Percentiles rank a stretch among this genome's conserved stretches.
These are phyloP conservation scores for Fusarium nelsonii DNA, from an alignment of 2,329 filamentous ascomycete genomes.

Conservation along the genomic window DNA sequence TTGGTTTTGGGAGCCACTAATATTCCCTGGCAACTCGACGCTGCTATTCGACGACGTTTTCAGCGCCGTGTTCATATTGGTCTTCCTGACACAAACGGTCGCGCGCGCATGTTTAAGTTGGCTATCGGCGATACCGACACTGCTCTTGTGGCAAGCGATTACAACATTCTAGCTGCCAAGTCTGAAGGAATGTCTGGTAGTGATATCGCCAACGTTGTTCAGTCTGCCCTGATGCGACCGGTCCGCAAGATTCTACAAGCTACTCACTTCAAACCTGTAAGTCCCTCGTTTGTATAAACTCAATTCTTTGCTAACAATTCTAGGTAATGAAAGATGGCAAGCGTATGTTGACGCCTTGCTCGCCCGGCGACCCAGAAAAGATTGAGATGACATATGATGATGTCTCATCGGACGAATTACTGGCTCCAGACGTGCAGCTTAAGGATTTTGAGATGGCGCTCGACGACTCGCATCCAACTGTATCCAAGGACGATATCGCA, in stretches of 20 bases:
- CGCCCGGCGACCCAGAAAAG: conserved; percentile 86
- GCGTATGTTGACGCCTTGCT: conserved; percentile 87
- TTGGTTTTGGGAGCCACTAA: conserved; percentile 97
- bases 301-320: conserved; percentile 2
- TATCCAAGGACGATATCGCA: conserved; percentile 86
- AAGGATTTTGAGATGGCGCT: conserved; percentile 97
- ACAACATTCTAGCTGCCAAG: conserved; percentile 79
- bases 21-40: conserved; percentile 98
- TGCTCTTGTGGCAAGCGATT: conserved; percentile 82
- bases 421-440: conserved; percentile 86
- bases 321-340: conserved; percentile 78
- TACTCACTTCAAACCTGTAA: conserved; percentile 95
- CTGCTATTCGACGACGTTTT: conserved; percentile 94
- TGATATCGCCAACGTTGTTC: conserved; percentile 95
- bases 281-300: conserved; percentile 29
- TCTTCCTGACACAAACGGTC: conserved; percentile 85
- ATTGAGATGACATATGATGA: conserved; percentile 95
- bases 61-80: conserved; percentile 96
- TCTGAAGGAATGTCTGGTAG: conserved; percentile 96
- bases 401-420: conserved; percentile 83
- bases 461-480: conserved; percentile 87
- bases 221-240: conserved; percentile 97
- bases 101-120: conserved; percentile 95
- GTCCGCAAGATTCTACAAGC: conserved; percentile 96
- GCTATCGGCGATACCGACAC: conserved; percentile 94